Percentiles rank a stretch among this genome's conserved stretches.
Evolutionary conservation across 192 early-diverging fungal genomes (phyloP).

Genomic region (Linnemannia schmuckeri): DNA sequence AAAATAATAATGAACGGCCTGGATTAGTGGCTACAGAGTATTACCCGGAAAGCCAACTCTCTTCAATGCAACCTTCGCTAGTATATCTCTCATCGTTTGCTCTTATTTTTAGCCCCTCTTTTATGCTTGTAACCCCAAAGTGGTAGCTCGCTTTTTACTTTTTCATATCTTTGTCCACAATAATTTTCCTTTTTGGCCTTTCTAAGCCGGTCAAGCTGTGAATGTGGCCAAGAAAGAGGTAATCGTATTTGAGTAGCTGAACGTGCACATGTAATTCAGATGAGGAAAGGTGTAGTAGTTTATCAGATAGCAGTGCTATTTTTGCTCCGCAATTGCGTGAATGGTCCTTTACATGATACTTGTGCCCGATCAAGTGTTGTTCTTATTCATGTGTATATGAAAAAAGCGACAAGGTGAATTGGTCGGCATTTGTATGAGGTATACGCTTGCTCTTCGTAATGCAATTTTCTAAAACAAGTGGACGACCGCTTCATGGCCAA

Average conservation of each 20-base stretch:
- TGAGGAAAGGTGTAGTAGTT: neutral
- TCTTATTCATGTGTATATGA: neutral
- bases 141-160: neutral
- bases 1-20: neutral
- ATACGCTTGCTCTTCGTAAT: neutral
- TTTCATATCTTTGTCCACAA: neutral
- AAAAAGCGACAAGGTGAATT: neutral
- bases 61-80: neutral
- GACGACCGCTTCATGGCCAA: neutral
- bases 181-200: neutral
- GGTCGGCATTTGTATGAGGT: neutral
- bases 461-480: neutral
- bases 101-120: slow-evolving; percentile 2
- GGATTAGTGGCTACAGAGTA: neutral
- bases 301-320: neutral
- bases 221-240: neutral
- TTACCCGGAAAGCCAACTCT: slow-evolving; percentile 4
- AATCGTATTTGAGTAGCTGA: neutral
- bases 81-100: neutral
- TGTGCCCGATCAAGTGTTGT: neutral
- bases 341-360: neutral
- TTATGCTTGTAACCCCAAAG: neutral
- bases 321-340: neutral
- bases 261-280: neutral
- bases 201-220: too few relatives aligned